These are phyloP conservation scores for Diplogelasinospora grovesii DNA, from an alignment of 495 filamentous ascomycete species.

Conservation along the genomic window DNA sequence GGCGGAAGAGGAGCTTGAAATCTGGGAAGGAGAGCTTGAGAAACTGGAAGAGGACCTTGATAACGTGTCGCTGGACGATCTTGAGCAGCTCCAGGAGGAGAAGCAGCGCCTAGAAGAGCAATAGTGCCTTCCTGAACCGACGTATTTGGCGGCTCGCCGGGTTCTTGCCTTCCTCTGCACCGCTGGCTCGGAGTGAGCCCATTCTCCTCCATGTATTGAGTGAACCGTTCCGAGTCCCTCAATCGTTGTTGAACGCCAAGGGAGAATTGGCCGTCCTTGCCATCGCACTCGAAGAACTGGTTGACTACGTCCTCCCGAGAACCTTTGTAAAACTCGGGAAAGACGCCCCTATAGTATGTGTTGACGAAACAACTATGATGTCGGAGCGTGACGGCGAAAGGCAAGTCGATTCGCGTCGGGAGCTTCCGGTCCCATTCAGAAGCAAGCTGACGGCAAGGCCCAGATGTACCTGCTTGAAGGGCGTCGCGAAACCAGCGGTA, in stretches of 20 bases:
- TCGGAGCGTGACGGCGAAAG: slow-evolving; percentile 3
- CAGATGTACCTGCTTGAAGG: slow-evolving; percentile 1
- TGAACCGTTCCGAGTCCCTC: slow-evolving; percentile 3
- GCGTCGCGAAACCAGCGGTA: slow-evolving; percentile 8
- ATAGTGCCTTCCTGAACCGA: neutral
- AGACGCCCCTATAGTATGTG: slow-evolving; percentile 5
- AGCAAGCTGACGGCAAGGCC: slow-evolving; percentile 7
- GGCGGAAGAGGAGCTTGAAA: slow-evolving; percentile 4
- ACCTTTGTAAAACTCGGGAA: slow-evolving; percentile 7
- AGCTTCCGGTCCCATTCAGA: slow-evolving; percentile 4
- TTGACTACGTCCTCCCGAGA: slow-evolving; percentile 3
- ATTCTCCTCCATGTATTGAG: slow-evolving; percentile 3
- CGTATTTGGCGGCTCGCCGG: slow-evolving; percentile 1
- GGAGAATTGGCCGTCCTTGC: slow-evolving; percentile 5
- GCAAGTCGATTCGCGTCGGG: slow-evolving; percentile 3
- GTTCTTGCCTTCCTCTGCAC: slow-evolving; percentile 1
- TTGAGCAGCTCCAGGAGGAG: slow-evolving; percentile 4
- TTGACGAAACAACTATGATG: slow-evolving; percentile 6
- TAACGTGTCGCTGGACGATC: slow-evolving; percentile 1
- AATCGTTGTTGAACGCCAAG: slow-evolving; percentile 5
- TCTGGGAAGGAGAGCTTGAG: slow-evolving; percentile 6
- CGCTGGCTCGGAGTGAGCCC: slow-evolving; percentile 1
- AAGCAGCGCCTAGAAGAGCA: slow-evolving; percentile 4
- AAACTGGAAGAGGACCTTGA: slow-evolving; percentile 5
- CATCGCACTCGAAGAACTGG: slow-evolving; percentile 4